A percentile compares a stretch with the other conserved stretches of the same genome.
Evolutionary conservation across 176 grass and related monocot species (phyloP).

Genomic region (Musa itinerans): DNA sequence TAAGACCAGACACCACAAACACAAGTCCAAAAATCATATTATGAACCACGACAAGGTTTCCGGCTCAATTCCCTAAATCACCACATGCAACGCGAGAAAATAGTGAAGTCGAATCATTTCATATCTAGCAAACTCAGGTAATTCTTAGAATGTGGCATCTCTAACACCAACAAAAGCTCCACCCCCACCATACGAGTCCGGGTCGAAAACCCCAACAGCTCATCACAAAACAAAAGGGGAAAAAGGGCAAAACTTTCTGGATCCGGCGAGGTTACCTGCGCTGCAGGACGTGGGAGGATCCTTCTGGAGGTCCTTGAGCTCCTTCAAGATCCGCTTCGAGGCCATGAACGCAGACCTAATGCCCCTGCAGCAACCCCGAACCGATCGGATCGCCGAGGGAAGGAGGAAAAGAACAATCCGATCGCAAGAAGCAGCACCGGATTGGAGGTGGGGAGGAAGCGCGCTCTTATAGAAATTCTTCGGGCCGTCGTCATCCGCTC

Average conservation of each 20-base stretch:
- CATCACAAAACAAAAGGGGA: too few species aligned
- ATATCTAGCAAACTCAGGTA: too few species aligned
- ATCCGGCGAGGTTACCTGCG: neutral
- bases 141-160: too few species aligned
- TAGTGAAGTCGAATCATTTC: too few species aligned
- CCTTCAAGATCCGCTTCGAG: constrained; percentile 11
- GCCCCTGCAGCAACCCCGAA: neutral
- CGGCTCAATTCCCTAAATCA: too few species aligned
- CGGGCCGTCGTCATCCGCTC: neutral
- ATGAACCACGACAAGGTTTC: too few species aligned
- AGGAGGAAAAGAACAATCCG: neutral
- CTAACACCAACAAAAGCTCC: too few species aligned
- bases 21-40: too few species aligned
- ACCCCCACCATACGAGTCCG: too few species aligned
- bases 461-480: neutral
- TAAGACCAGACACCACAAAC: too few species aligned
- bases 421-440: neutral
- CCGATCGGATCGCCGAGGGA: neutral
- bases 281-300: constrained; percentile 12
- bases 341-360: neutral
- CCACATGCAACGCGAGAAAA: too few species aligned
- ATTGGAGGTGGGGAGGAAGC: neutral
- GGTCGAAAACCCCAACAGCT: too few species aligned
- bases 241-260: neutral
- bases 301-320: constrained; percentile 15